These are phyloP conservation scores for Thymus mandschuricus DNA, from an alignment of 257 asterid species.

Conservation along the genomic window DNA sequence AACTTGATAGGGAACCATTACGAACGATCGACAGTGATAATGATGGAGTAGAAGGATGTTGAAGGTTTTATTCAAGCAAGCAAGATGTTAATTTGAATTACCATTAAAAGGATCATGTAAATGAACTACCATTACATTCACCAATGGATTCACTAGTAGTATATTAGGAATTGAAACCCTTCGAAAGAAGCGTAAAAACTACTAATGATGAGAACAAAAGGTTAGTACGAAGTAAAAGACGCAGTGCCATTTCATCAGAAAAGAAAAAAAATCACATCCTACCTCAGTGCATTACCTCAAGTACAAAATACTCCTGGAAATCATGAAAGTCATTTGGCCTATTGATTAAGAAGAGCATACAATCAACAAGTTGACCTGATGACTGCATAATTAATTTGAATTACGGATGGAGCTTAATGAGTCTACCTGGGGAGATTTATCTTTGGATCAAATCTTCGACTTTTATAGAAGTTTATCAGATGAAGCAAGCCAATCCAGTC, in stretches of 20 bases:
- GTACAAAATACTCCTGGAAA: conserved; percentile 98
- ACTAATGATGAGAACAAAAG: conserved; percentile 14
- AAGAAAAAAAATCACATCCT: conserved; percentile 70
- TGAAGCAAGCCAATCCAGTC: conserved; percentile 93
- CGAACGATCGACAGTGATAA: not conserved
- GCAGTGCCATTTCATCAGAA: conserved; percentile 33
- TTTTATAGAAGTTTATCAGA: conserved; percentile 85
- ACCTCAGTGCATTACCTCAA: conserved; percentile 99
- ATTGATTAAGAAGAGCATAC: conserved; percentile 39
- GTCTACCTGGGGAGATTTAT: conserved; percentile 92
- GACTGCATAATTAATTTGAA: conserved; percentile 13
- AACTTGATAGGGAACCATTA: not conserved
- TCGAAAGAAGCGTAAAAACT: conserved; percentile 14
- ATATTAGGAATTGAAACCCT: conserved; percentile 4
- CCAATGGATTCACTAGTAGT: conserved; percentile 1
- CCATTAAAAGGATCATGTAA: not conserved
- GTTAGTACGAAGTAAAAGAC: conserved; percentile 9
- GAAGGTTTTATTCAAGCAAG: conserved; percentile 7
- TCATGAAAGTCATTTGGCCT: conserved; percentile 99
- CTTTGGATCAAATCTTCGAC: conserved; percentile 84
- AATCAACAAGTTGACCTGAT: conserved; percentile 34
- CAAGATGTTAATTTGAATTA: conserved; percentile 15
- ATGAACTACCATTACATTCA: too few relatives aligned
- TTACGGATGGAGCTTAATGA: conserved; percentile 24
- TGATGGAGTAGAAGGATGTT: not conserved